Evolutionary conservation across 2,329 filamentous ascomycete genomes (phyloP).

Genomic region (Ambrosiella xylebori): DNA sequence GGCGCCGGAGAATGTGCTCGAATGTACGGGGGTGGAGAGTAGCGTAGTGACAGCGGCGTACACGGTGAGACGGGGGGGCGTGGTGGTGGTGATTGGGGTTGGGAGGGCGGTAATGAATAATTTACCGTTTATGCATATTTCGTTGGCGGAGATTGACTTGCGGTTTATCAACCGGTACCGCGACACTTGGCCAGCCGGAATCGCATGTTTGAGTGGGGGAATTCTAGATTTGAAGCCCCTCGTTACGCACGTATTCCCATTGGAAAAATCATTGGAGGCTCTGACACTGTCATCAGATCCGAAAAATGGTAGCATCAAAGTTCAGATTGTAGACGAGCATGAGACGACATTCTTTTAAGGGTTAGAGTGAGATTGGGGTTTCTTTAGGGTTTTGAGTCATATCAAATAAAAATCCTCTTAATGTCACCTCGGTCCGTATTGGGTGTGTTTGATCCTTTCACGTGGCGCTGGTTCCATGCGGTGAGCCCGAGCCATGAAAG

Average conservation of each 20-base stretch:
- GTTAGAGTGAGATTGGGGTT: neutral
- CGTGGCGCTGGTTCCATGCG: too few relatives aligned
- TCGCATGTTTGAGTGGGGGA: slow-evolving; percentile 40
- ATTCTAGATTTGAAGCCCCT: slow-evolving; percentile 43
- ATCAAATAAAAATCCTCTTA: neutral
- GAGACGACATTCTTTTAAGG: neutral
- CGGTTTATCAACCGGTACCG: slow-evolving; percentile 54
- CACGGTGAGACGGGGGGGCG: slow-evolving; percentile 38
- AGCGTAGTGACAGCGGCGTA: slow-evolving; percentile 43
- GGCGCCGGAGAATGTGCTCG: slow-evolving; percentile 40
- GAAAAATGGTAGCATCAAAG: slow-evolving; percentile 21
- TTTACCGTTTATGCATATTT: slow-evolving; percentile 49
- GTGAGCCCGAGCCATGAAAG: too few relatives aligned
- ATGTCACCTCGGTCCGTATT: too few relatives aligned
- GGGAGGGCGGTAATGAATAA: slow-evolving; percentile 46
- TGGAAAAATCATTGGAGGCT: slow-evolving; percentile 44
- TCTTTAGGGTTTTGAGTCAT: neutral
- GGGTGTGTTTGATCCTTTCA: too few relatives aligned
- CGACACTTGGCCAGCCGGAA: slow-evolving; percentile 52
- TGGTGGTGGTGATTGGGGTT: slow-evolving; percentile 47
- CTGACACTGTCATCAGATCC: slow-evolving; percentile 20
- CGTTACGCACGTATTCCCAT: slow-evolving; percentile 44
- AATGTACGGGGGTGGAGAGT: slow-evolving; percentile 50
- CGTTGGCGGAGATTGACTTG: slow-evolving; percentile 47
- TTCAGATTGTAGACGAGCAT: slow-evolving; percentile 20